Evolutionary conservation across 345 rosid genomes (phyloP), one percentile per base, ranked within the genome.

Genomic region (Rhodamnia argentea): DNA sequence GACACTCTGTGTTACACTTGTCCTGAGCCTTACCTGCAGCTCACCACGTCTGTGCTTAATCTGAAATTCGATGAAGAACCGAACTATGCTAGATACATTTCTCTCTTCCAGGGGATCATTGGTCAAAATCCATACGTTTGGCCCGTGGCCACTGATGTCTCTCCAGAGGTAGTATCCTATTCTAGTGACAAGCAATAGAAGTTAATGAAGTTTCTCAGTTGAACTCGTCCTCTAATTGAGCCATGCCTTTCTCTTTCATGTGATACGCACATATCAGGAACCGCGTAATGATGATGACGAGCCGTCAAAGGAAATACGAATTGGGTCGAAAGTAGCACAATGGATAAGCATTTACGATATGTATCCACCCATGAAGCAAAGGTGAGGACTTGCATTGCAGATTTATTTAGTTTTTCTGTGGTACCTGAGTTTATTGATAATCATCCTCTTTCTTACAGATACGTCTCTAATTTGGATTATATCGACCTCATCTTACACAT

Each of bases 401-500:
- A 50, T 26, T 52, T 22, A 29, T 51, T 32, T 51, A 53, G 47
- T 29, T 52, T 27, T 82, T 82, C 57, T 53, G 42, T 20, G 22
- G 57, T 37, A 8, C 58, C 54, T 53, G 42, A 52, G 54, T 23
- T 84, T 20, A 47, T 84, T 62, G 37, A 42, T 37, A 64, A 47
- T 52, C 40, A 52, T 64, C 23, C 18, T 85, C 15, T 53, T 40
- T 24, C 64, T 29, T 23, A 37, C 56, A 95, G 99, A 86, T 96
- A 95, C 89, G 96, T 94, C 89, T 95, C 94, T 83, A 94, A 95
- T 83, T 98, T 96, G 83, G 91, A 97, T 82, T 95, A 96, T 90
- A 83, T 40, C 62, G 94, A 97, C 89, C 94, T 95, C 40, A 81
- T 92, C 62, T 98, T 94, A 83, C 98, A 96, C 87, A 92, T 96